Evolutionary conservation across 192 early-diverging fungal genomes (phyloP), one percentile per base, ranked within the genome.

Genomic region (Coemansia sp.): DNA sequence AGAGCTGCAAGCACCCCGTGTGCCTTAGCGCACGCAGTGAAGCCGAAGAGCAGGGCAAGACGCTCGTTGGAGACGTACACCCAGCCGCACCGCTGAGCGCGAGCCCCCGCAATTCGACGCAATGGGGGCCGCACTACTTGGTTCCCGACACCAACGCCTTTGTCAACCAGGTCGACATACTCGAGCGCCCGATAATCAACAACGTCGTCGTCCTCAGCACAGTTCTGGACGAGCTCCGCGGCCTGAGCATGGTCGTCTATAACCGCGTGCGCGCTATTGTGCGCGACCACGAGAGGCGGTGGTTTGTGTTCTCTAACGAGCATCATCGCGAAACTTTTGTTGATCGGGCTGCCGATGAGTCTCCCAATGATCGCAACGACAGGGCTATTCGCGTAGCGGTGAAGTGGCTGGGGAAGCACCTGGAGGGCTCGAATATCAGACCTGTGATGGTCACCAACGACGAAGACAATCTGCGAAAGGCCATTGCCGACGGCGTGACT

Each of bases 91-190:
- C 75, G 8, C 84, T 90, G 39, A 86, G 78, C 42, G 68, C 68
- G 1, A 64, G 53, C 14, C 89, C 89, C 0, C 84, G 84, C 62
- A 60, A 84, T 72, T 84, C 89, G 34, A 70, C 77, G 16, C 45
- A 79, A 19, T 84, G 87, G 59, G 72, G 68, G 4, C 85, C 88
- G 4, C 91, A 96, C 74, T 95, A 89, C 62, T 68, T 99, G 41
- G 80, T 99, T 27, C 94, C 95, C 9, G 98, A 99, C 77, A 99
- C 98, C 63, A 99, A 99, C 79, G 91, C 96, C 8, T 89, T 94
- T 63, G 86, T 92, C 77, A 91, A 93, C 76, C 93, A 94, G 76
- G 94, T 99, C 69, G 97, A 99, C 78, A 84, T 98, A 19, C 89
- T 99, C 69, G 95, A 96, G 76, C 93, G 97, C 62, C 74, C 87